Evolutionary conservation across 306 rosid genomes (phyloP), one percentile per base, ranked within the genome.

Genomic region (Casuarina glauca): DNA sequence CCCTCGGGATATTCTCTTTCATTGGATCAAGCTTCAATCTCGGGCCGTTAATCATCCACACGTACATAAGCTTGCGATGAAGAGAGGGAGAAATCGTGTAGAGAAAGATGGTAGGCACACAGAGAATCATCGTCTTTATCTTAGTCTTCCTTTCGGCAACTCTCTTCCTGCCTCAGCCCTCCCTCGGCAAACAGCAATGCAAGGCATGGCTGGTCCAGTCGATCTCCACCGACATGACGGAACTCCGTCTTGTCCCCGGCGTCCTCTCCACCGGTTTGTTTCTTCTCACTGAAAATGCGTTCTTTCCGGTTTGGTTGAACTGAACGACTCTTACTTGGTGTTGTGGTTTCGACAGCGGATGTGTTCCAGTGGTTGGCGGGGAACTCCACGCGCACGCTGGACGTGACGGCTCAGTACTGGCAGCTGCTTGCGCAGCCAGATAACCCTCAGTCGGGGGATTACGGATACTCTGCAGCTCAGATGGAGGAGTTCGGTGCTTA

Each of bases 341-440:
- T 36, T 53, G 6, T 61, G 11, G 43, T 39, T 67, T 16, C 1
- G 5, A 53, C 57, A 94, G 98, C 89, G 73, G 98, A 92, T 72
- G 98, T 95, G 78, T 89, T 95, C 32, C 89, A 78, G 8, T 91
- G 98, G 98, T 58, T 95, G 67, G 97, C 96, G 13, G 84, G 73
- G 55, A 95, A 95, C 84, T 88, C 98, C 13, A 80, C 97, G 20
- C 38, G 50, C 72, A 87, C 78, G 26, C 90, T 95, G 26, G 97
- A 92, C 81, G 81, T 95, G 63, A 92, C 85, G 66, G 96, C 97
- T 46, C 96, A 89, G 78, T 95, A 95, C 64, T 95, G 98, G 98
- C 88, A 92, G 58, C 81, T 95, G 2, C 46, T 76, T 16, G 91
- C 97, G 63, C 75, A 75, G 7, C 92, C 97, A 0, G 2, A 86